Evolutionary conservation across 2,329 filamentous ascomycete species (phyloP), one percentile per base, ranked within the genome.

Genomic region (Botrytis fabae): DNA sequence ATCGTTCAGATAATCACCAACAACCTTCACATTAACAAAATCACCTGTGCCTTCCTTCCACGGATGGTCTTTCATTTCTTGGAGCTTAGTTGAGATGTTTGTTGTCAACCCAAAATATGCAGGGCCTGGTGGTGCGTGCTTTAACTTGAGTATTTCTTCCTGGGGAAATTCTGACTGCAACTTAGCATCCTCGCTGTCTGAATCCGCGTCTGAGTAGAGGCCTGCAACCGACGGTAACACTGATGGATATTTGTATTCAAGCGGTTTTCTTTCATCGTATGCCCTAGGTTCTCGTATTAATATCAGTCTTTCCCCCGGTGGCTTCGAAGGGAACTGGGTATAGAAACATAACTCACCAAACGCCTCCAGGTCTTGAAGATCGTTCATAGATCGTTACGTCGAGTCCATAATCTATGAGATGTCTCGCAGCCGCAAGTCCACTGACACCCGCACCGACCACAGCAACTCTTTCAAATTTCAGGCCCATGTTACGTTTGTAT

Each of bases 371-470:
- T 25, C 81, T 83, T 70, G 81, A 81, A 7, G 83, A 85, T 71
- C 88, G 82, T 75, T 90, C 88, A 75, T 86, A 89, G 0, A 90
- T 83, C 0, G 83, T 85, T 1, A 88, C 85, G 14, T 88, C 82
- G 7, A 86, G 71, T 0, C 84, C 85, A 12, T 81, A 80, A 63
- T 79, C 79, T 42, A 82, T 80, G n/a, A 87, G 80, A 80, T 87
- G 84, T 25, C 82, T 82, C 44, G 85, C 85, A 62, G 84, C 80
- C 2, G 82, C 81, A 9, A 87, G 82, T 35, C 86, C 86, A 73
- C 84, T 85, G 48, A 87, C 84, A 5, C 86, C 85, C n/a, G 86
- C 85, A 38, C 86, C 86, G 61, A 87, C 84, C 1, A 87, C 82
- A 16, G 84, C 85, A 4, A 86, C 83, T 64, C 12, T 71, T 42